These are phyloP conservation scores for Aspergillus pseudotamarii DNA, from an alignment of 2,329 filamentous ascomycete species.

Conservation along the genomic window DNA sequence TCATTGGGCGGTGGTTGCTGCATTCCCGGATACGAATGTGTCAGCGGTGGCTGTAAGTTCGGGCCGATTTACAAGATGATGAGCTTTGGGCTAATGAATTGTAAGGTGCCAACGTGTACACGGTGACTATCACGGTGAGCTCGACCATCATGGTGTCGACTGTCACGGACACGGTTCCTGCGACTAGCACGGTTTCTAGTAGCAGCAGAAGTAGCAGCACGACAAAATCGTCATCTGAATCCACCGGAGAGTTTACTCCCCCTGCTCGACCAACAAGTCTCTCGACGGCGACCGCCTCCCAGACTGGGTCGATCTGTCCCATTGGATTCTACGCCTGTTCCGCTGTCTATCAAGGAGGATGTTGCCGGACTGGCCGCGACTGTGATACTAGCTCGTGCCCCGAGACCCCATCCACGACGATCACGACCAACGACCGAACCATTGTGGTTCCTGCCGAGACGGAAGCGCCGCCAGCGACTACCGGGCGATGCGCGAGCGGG, in stretches of 20 bases:
- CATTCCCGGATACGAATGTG: slow-evolving; percentile 62
- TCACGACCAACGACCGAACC: slow-evolving; percentile 67
- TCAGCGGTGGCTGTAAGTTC: slow-evolving; percentile 56
- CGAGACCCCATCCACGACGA: slow-evolving; percentile 65
- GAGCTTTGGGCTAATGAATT: background rate
- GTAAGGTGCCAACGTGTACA: slow-evolving; percentile 39
- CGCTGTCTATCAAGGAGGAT: slow-evolving; percentile 78
- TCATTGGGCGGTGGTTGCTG: slow-evolving; percentile 63
- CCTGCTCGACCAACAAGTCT: slow-evolving; percentile 44
- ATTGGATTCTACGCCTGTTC: slow-evolving; percentile 91
- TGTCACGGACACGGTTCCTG: slow-evolving; percentile 33
- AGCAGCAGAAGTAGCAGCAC: slow-evolving; percentile 37
- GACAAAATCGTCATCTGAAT: slow-evolving; percentile 36
- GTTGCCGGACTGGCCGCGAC: slow-evolving; percentile 84
- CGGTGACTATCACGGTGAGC: slow-evolving; percentile 39
- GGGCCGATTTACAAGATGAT: background rate
- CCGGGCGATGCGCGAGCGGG: slow-evolving; percentile 68
- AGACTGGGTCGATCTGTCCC: slow-evolving; percentile 64
- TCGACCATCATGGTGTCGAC: slow-evolving; percentile 35
- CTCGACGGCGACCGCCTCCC: slow-evolving; percentile 41
- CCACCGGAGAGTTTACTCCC: slow-evolving; percentile 35
- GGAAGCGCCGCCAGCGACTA: slow-evolving; percentile 34
- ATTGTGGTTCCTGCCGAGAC: slow-evolving; percentile 64
- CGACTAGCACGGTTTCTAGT: slow-evolving; percentile 33
- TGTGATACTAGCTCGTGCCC: slow-evolving; percentile 83